Conservation (phyloP, 345 rosid genomes). For the Melaleuca quinquenervia region DNA sequence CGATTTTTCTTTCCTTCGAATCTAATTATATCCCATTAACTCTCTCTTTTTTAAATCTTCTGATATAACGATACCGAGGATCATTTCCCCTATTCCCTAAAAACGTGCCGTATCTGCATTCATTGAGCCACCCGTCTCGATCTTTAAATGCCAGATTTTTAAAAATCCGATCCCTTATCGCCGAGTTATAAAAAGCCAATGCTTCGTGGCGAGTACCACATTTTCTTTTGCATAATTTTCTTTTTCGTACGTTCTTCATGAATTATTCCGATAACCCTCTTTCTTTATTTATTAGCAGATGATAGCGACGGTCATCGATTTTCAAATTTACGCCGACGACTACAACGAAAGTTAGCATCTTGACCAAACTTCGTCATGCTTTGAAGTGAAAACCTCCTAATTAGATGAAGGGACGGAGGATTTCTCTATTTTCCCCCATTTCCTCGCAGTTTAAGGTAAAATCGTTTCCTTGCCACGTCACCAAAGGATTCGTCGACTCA, state of each 20-base stretch:
- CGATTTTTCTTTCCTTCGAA: too few relatives aligned
- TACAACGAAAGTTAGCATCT: neutral
- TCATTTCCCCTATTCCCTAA: too few relatives aligned
- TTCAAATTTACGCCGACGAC: neutral
- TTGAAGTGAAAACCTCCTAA: neutral
- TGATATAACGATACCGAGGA: too few relatives aligned
- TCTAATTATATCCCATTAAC: too few relatives aligned
- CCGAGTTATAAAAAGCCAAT: neutral
- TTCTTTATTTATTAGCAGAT: neutral
- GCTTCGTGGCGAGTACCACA: rapidly evolving
- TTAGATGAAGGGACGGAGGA: too few relatives aligned
- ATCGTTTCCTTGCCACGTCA: neutral
- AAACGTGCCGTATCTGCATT: neutral
- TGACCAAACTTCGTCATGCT: neutral
- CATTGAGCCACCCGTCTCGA: neutral
- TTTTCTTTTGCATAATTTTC: neutral
- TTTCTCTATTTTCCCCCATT: too few relatives aligned
- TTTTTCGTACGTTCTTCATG: too few relatives aligned
- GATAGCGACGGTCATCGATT: rapidly evolving
- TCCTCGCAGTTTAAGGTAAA: neutral
- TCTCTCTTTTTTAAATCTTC: too few relatives aligned
- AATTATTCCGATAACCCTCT: rapidly evolving
- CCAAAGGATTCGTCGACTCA: neutral
- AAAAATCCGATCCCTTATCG: too few relatives aligned
- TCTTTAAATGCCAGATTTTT: neutral